phyloP scores from a whole-genome alignment of 2,329 filamentous ascomycete genomes.

The Aspergillus aculeatus region DNA sequence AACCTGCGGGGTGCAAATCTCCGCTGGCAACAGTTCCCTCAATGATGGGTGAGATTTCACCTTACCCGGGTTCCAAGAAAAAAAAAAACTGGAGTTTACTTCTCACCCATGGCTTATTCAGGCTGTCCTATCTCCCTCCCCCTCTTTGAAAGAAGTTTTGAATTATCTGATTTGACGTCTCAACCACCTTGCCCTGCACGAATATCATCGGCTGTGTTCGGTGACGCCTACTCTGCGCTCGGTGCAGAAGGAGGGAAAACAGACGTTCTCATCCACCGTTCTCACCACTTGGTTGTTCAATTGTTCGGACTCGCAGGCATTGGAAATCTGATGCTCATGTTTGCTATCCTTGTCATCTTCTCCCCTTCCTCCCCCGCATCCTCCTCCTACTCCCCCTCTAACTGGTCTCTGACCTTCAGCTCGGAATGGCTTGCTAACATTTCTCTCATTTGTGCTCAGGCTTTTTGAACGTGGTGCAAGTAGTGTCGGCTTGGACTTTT shows the following conservation, averaged over 20 bases:
- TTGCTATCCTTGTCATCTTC: slow-evolving; percentile 48
- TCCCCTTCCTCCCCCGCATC: slow-evolving; percentile 32
- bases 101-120: slow-evolving; percentile 53
- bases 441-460: slow-evolving; percentile 48
- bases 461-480: slow-evolving; percentile 87
- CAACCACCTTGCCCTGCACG: slow-evolving; percentile 28
- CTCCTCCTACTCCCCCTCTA: slow-evolving; percentile 30
- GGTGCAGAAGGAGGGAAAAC: slow-evolving; percentile 29
- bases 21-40: slow-evolving; percentile 43
- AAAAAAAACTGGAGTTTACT: slow-evolving; percentile 42
- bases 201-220: slow-evolving; percentile 32
- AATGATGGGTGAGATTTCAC: slow-evolving; percentile 67
- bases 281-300: slow-evolving; percentile 39
- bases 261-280: slow-evolving; percentile 26
- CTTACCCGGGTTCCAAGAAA: slow-evolving; percentile 40
- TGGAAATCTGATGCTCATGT: slow-evolving; percentile 42
- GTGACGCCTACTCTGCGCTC: slow-evolving; percentile 34
- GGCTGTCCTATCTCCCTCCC: slow-evolving; percentile 50
- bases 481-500: slow-evolving; percentile 86
- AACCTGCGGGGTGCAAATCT: slow-evolving; percentile 33
- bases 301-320: slow-evolving; percentile 38
- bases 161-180: slow-evolving; percentile 24
- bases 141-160: slow-evolving; percentile 32
- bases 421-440: slow-evolving; percentile 41
- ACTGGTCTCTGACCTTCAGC: slow-evolving; percentile 16